Evolutionary conservation across 768 basidiomycete species (phyloP), one percentile per base, ranked within the genome.

Genomic region (Rhodotorula babjevae): DNA sequence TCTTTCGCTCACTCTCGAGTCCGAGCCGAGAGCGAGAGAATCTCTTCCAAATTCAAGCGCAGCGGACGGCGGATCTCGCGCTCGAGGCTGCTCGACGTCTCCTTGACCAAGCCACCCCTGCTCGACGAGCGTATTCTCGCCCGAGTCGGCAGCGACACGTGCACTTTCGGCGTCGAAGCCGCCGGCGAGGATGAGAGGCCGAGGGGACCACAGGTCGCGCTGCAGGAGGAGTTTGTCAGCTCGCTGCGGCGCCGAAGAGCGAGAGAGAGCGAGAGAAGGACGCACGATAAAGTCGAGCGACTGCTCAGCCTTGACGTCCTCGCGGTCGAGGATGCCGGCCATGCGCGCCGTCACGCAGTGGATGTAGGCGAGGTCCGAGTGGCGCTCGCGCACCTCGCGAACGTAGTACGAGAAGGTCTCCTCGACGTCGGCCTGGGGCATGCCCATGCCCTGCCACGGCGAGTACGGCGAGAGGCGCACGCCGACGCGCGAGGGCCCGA

Each of bases 401-500:
- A 58, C 86, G 77, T 82, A 84, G 78, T 87, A 83, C 0, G 82
- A 72, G 81, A 76, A 78, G 11, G 73, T 76, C 65, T 75, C 72
- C 60, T 58, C 21, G 40, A 72, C 65, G 25, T 70, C 44, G 65
- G 66, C 49, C 19, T 19, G 4, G 84, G 65, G 85, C 84, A 58
- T 83, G 83, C 62, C 80, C 81, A 67, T 60, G 36, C 29, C 46
- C 81, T 78, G 82, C 77, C 78, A 78, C 23, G 68, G 61, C 27
- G 64, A 61, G 67, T 62, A 63, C 9, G 73, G 6, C 87, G 88
- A 68, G 47, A 89, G 53, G 15, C 88, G 83, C 55, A 90, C 81
- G 0, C 81, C 87, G 2, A 85, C 83, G n/a, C 83, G 83, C 33
- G 86, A 84, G 40, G 82, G 79, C 0, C 89, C 89, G 50, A 90